phyloP scores from a whole-genome alignment of 2,329 filamentous ascomycete species.

The Cordyceps militaris region DNA sequence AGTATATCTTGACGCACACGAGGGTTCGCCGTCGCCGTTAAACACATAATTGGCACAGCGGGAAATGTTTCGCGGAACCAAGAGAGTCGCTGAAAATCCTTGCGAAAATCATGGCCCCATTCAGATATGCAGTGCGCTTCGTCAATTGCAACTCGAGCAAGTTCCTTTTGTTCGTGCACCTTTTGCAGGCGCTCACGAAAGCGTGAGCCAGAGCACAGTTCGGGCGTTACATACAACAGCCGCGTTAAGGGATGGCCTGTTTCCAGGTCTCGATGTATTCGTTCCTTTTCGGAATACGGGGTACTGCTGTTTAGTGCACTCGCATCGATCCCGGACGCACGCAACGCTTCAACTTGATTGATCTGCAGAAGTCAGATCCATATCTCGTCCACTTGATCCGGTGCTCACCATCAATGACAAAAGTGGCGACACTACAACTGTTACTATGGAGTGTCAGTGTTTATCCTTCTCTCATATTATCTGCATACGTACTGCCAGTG shows the following conservation, averaged over 20 bases:
- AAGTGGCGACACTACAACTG: constrained; percentile 82
- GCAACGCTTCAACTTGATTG: constrained; percentile 82
- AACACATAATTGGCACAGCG: constrained; percentile 81
- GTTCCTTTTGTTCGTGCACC: constrained; percentile 72
- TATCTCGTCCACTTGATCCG: background rate
- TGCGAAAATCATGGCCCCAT: constrained; percentile 98
- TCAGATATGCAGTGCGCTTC: constrained; percentile 97
- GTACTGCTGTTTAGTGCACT: constrained; percentile 85
- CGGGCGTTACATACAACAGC: constrained; percentile 88
- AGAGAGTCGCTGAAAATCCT: constrained; percentile 76
- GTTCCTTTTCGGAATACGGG: constrained; percentile 52
- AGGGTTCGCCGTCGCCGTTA: constrained; percentile 84
- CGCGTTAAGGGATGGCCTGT: constrained; percentile 79
- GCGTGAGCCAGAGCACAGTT: constrained; percentile 69
- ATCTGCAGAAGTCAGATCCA: constrained; percentile 45
- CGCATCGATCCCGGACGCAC: constrained; percentile 67
- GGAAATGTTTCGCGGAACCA: constrained; percentile 82
- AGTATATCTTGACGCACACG: constrained; percentile 80
- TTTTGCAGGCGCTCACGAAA: constrained; percentile 70
- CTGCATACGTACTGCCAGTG: constrained; percentile 60
- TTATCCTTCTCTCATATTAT: background rate
- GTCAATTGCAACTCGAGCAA: constrained; percentile 84
- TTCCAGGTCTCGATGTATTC: constrained; percentile 73
- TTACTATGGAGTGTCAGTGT: constrained; percentile 47
- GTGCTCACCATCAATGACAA: constrained; percentile 75